A percentile compares a stretch with the other conserved stretches of the same genome.
Conservation (phyloP, 768 basidiomycete species). For the Lactarius sanguifluus region DNA sequence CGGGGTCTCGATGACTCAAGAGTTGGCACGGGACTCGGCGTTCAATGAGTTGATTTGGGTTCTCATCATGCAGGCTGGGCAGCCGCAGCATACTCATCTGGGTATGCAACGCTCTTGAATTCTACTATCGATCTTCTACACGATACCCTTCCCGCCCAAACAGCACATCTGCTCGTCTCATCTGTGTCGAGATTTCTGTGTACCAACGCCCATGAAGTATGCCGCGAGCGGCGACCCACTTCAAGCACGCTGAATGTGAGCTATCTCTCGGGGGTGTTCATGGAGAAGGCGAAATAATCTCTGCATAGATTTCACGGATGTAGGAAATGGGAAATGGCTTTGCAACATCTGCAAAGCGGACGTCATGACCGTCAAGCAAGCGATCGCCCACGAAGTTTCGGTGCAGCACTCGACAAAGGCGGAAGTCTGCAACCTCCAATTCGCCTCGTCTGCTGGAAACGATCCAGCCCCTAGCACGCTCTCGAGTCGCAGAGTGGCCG, state of each 20-base stretch:
- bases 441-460: slow-evolving; percentile 14
- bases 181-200: not conserved
- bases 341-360: slow-evolving; percentile 38
- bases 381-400: slow-evolving; percentile 37
- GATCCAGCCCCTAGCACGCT: slow-evolving; percentile 7
- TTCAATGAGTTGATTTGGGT: slow-evolving; percentile 4
- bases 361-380: slow-evolving; percentile 34
- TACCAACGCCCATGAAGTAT: slow-evolving; percentile 23
- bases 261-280: not conserved
- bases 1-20: slow-evolving; percentile 21
- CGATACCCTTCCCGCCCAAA: slow-evolving; percentile 13
- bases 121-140: slow-evolving; percentile 19
- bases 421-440: slow-evolving; percentile 23
- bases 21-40: slow-evolving; percentile 20
- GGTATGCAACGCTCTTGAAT: slow-evolving; percentile 21
- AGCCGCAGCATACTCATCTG: slow-evolving; percentile 25
- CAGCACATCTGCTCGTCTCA: slow-evolving; percentile 1
- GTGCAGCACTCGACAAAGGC: slow-evolving; percentile 30
- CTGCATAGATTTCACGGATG: slow-evolving; percentile 32
- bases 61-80: slow-evolving; percentile 14
- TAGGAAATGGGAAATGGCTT: slow-evolving; percentile 34
- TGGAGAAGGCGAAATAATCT: not conserved
- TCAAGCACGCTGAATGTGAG: slow-evolving; percentile 17
- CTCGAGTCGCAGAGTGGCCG: slow-evolving; percentile 14
- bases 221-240: slow-evolving; percentile 21